phyloP scores from a whole-genome alignment of 352 stramenopile genomes.

The Elongisporangium prolatum region DNA sequence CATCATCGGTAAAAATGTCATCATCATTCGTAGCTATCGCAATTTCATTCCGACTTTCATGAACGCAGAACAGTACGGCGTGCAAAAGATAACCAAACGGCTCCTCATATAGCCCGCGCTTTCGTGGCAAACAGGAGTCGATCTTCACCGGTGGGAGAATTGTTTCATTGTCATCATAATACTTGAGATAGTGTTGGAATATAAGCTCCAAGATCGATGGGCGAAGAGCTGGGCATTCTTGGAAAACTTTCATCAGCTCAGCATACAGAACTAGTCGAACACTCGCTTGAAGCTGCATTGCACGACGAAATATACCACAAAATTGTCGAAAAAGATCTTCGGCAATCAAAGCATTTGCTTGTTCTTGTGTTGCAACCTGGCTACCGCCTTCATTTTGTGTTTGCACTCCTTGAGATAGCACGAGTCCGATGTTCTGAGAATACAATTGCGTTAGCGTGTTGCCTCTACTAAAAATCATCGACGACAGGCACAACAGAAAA shows the following conservation, averaged over 20 bases:
- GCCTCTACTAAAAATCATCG: constrained; percentile 29
- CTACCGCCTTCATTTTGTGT: constrained; percentile 10
- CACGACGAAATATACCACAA: constrained; percentile 41
- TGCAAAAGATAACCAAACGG: constrained; percentile 36
- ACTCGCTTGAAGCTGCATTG: constrained; percentile 36
- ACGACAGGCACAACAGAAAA: constrained; percentile 34
- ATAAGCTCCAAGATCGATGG: constrained; percentile 41
- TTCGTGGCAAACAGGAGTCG: constrained; percentile 26
- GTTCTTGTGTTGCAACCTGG: constrained; percentile 27
- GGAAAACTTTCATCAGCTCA: constrained; percentile 35
- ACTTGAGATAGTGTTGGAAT: constrained; percentile 35
- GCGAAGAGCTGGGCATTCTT: constrained; percentile 34
- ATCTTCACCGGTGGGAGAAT: constrained; percentile 44
- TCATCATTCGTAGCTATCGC: constrained; percentile 12
- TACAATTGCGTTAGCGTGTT: constrained; percentile 44
- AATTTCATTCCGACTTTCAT: constrained; percentile 13
- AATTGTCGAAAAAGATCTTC: constrained; percentile 61
- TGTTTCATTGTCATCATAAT: constrained; percentile 42
- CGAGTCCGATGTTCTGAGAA: constrained; percentile 33
- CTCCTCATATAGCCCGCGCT: constrained; percentile 32
- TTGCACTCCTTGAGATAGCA: constrained; percentile 26
- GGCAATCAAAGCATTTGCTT: constrained; percentile 29
- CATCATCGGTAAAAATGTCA: constrained; percentile 28
- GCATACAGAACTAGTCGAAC: constrained; percentile 46
- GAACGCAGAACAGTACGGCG: constrained; percentile 26